phyloP scores from a whole-genome alignment of 2,329 filamentous ascomycete species.

The Rhinocladiella similis region DNA sequence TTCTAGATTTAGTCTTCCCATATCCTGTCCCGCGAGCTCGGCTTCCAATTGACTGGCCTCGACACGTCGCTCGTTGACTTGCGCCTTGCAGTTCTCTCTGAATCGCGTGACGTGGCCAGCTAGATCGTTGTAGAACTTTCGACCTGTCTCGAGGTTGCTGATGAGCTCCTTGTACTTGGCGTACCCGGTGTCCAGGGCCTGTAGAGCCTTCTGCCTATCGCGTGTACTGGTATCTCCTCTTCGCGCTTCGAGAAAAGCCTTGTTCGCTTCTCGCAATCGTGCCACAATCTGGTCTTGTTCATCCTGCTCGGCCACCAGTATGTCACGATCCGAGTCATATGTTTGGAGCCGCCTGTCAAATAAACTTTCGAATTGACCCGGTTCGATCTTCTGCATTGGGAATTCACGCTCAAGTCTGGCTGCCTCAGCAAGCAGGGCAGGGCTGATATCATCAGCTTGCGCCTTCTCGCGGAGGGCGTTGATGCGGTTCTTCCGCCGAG shows the following conservation, averaged over 20 bases:
- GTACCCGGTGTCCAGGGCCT: conserved; percentile 86
- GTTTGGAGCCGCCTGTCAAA: conserved; percentile 79
- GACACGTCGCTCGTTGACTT: conserved; percentile 75
- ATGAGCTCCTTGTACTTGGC: conserved; percentile 96
- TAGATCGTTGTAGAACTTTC: conserved; percentile 97
- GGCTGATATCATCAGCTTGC: conserved; percentile 81
- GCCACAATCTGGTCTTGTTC: conserved; percentile 74
- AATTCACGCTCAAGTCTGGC: conserved; percentile 82
- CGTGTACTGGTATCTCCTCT: conserved; percentile 62
- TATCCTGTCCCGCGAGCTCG: conserved; percentile 60
- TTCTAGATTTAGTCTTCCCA: conserved; percentile 57
- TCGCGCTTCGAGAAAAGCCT: conserved; percentile 72
- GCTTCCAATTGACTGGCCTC: conserved; percentile 78
- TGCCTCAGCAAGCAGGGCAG: conserved; percentile 78
- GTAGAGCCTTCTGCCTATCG: conserved; percentile 82
- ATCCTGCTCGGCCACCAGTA: conserved; percentile 67
- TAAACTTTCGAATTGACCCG: conserved; percentile 87
- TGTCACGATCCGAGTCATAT: conserved; percentile 76
- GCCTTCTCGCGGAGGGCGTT: conserved; percentile 77
- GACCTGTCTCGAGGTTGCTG: conserved; percentile 82
- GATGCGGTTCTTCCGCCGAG: conserved; percentile 73
- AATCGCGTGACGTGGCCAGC: conserved; percentile 84
- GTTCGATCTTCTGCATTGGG: conserved; percentile 78
- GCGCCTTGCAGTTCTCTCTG: conserved; percentile 74
- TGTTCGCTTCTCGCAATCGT: conserved; percentile 73